Percentiles rank a stretch among this genome's conserved stretches.
These are phyloP conservation scores for Pyrenophora seminiperda DNA, from an alignment of 2,329 filamentous ascomycete genomes.

Conservation along the genomic window DNA sequence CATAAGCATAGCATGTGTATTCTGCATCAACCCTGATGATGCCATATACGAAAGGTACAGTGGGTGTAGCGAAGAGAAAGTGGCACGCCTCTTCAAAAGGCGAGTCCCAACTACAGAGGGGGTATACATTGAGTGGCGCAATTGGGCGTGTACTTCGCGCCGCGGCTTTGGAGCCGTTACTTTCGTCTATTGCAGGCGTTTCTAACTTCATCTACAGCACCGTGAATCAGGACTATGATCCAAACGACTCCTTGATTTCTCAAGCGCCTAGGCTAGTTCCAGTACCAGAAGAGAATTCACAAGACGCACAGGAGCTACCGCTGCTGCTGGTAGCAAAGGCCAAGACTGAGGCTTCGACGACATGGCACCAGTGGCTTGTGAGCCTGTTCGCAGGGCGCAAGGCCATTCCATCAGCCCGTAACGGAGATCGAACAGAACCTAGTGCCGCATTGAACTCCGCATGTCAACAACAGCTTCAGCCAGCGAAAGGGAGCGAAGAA, in stretches of 20 bases:
- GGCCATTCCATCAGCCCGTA: background rate
- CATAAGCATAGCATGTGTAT: constrained; percentile 1
- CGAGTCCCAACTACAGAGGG: constrained; percentile 2
- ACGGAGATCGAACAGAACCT: background rate
- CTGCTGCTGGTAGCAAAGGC: background rate
- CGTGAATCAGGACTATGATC: background rate
- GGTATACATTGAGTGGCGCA: background rate
- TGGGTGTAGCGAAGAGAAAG: background rate
- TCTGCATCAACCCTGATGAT: background rate
- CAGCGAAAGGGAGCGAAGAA: background rate
- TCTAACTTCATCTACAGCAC: background rate
- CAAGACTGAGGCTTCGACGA: background rate
- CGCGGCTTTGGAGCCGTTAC: background rate
- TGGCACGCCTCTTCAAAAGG: background rate
- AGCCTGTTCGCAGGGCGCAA: constrained; percentile 19
- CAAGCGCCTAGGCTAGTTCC: background rate
- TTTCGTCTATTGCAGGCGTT: background rate
- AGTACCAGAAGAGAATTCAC: background rate
- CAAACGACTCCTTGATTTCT: constrained; percentile 3
- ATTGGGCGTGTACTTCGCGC: background rate
- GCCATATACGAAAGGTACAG: background rate
- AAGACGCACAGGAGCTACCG: background rate
- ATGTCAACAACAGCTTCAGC: background rate
- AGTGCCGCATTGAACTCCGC: background rate
- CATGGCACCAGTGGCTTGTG: constrained; percentile 13